Base-by-base conservation (phyloP, 768 basidiomycete species). In the Pulveroboletus sp. region DNA sequence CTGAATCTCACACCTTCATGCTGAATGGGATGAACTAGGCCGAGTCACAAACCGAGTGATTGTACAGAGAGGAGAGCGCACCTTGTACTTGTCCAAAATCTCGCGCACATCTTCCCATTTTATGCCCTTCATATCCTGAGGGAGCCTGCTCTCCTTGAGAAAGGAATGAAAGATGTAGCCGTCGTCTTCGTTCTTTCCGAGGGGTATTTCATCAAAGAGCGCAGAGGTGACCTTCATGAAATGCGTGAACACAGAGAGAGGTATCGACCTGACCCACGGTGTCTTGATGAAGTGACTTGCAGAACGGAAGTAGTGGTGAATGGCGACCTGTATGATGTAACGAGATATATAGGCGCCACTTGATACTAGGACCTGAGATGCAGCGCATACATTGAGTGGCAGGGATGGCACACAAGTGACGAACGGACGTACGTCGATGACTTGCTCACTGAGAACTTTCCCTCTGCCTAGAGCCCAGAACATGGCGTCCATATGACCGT, bases 341-440 rank as follows among this genome's bases (percentile, higher is more conserved):
- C 88, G 79, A 54, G 87, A 89, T 54, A 89, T 66, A 61, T 86
- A 84, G 47, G 86, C 87, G 47, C 86, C 86, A 58, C 85, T 87
- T 44, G 78, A 73, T 50, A 89, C 71, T 47, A 90, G 76, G 60
- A 85, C 85, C 87, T 89, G 45, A 28, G 45, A 54, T 46, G 15
- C 41, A 33, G 44, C 57, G 60, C 58, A 69, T 68, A 64, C 39
- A 68, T 49, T 57, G 46, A 62, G 57, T 50, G n/a, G 45, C 41
- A 39, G 41, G 58, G 39, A 57, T 47, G 58, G 50, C 24, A 47
- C 21, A 54, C 49, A 46, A 57, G 47, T 51, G 63, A 60, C 10
- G 53, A 52, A 49, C 49, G 49, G 45, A 58, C 83, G 61, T 63
- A 87, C 85, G 73, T 89, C 81, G 62, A 88, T 78, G 53, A 87